phyloP scores from a whole-genome alignment of 2,329 filamentous ascomycete genomes.

The Myriangium duriaei region DNA sequence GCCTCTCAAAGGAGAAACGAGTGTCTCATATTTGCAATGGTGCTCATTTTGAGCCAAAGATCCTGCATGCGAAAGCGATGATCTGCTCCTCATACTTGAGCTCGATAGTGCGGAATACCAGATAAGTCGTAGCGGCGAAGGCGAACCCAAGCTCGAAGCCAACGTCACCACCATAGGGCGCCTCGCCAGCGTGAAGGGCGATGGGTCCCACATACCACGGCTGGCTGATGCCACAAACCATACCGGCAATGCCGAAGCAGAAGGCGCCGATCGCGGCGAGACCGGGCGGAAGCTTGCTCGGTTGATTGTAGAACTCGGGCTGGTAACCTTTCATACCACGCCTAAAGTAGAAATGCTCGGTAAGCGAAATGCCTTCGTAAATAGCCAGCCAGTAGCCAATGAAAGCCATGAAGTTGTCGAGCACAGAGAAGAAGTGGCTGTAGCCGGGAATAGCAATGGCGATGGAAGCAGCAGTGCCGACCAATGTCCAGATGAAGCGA shows the following conservation, averaged over 20 bases:
- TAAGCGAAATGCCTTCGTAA: slow-evolving; percentile 53
- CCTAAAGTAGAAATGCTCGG: slow-evolving; percentile 58
- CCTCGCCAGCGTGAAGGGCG: slow-evolving; percentile 43
- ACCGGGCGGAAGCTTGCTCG: slow-evolving; percentile 46
- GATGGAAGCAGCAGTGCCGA: slow-evolving; percentile 51
- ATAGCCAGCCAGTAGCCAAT: slow-evolving; percentile 61
- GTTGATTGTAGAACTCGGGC: slow-evolving; percentile 46
- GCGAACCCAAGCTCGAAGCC: slow-evolving; percentile 50
- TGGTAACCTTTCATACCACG: slow-evolving; percentile 48
- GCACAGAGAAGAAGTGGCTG: slow-evolving; percentile 47
- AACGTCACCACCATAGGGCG: slow-evolving; percentile 43
- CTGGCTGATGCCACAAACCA: slow-evolving; percentile 59
- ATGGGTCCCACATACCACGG: slow-evolving; percentile 55
- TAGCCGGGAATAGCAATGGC: slow-evolving; percentile 61
- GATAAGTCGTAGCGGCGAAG: slow-evolving; percentile 44
- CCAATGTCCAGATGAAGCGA: slow-evolving; percentile 53
- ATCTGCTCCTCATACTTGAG: slow-evolving; percentile 19
- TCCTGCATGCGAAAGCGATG: background rate
- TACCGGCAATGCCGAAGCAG: slow-evolving; percentile 50
- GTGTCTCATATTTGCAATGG: too few species aligned
- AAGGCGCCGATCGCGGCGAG: slow-evolving; percentile 53
- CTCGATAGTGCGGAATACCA: slow-evolving; percentile 39
- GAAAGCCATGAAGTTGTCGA: slow-evolving; percentile 55
- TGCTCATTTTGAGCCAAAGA: too few species aligned
- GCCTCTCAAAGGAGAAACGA: too few species aligned